phyloP scores from a whole-genome alignment of 257 asterid species.

The Salvia rosmarinus region DNA sequence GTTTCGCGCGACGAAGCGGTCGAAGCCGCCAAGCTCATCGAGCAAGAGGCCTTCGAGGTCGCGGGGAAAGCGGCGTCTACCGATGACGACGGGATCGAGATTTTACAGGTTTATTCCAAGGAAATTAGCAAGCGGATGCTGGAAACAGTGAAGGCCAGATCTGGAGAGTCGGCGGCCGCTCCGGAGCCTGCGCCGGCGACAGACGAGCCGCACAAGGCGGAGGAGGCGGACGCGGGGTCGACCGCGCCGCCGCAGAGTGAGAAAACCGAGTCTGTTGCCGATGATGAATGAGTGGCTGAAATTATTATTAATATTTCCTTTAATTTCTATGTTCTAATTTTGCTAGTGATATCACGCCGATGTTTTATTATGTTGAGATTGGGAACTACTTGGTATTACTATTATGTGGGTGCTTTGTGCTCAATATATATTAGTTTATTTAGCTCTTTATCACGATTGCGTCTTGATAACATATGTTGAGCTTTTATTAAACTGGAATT shows the following conservation, averaged over 20 bases:
- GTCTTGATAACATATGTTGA: background rate
- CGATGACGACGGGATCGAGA: slow-evolving; percentile 78
- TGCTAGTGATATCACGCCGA: slow-evolving; percentile 22
- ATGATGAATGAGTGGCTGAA: slow-evolving; percentile 42
- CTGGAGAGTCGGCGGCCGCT: slow-evolving; percentile 46
- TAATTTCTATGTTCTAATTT: slow-evolving; percentile 25
- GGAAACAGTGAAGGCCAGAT: slow-evolving; percentile 80
- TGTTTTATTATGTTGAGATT: slow-evolving; percentile 35
- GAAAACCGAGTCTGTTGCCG: slow-evolving; percentile 52
- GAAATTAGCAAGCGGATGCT: slow-evolving; percentile 87
- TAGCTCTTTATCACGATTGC: slow-evolving; percentile 24
- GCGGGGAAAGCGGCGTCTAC: slow-evolving; percentile 50
- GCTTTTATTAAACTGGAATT: slow-evolving; percentile 6
- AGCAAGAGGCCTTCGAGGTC: slow-evolving; percentile 66
- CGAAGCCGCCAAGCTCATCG: slow-evolving; percentile 62
- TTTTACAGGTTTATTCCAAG: slow-evolving; percentile 77
- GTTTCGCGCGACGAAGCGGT: slow-evolving; percentile 70
- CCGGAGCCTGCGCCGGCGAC: slow-evolving; percentile 30
- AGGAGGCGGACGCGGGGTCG: slow-evolving; percentile 56
- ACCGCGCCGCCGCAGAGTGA: slow-evolving; percentile 56
- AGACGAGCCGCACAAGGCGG: slow-evolving; percentile 40
- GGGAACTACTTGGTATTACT: slow-evolving; percentile 35
- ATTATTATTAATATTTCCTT: slow-evolving; percentile 6
- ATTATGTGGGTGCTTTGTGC: slow-evolving; percentile 28
- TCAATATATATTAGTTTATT: slow-evolving; percentile 32